Conservation (phyloP, 2,329 filamentous ascomycete genomes). For the Ophiostoma angusticollis region DNA sequence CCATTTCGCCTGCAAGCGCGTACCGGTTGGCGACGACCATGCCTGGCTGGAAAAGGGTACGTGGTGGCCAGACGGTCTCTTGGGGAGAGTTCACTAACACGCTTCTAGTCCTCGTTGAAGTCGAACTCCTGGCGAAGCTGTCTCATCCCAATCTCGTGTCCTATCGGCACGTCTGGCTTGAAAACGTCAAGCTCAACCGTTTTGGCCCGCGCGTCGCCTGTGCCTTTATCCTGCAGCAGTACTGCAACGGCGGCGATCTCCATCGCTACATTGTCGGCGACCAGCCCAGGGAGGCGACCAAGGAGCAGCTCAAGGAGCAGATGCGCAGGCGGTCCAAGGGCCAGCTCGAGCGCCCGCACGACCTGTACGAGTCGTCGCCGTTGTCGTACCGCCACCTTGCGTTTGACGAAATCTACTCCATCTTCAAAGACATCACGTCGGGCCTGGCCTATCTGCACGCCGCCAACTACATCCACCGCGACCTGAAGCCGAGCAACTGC, state of each 20-base stretch:
- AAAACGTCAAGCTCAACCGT: slow-evolving; percentile 68
- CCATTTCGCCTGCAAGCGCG: slow-evolving; percentile 90
- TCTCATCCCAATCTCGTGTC: slow-evolving; percentile 93
- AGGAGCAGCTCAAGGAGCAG: slow-evolving; percentile 79
- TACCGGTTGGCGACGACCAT: slow-evolving; percentile 90
- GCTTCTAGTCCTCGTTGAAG: slow-evolving; percentile 83
- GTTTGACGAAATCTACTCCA: slow-evolving; percentile 90
- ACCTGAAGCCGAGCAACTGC: slow-evolving; percentile 93
- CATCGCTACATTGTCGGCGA: slow-evolving; percentile 74
- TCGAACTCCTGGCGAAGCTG: slow-evolving; percentile 80
- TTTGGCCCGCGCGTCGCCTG: slow-evolving; percentile 90
- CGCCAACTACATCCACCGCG: slow-evolving; percentile 89
- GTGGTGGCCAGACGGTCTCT: too few species aligned
- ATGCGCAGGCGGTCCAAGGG: slow-evolving; percentile 73
- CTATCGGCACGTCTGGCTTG: slow-evolving; percentile 94
- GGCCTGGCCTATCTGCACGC: slow-evolving; percentile 81
- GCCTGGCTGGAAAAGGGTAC: slow-evolving; percentile 92
- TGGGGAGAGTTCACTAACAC: too few species aligned
- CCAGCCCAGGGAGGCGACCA: slow-evolving; percentile 49
- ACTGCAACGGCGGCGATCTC: slow-evolving; percentile 87
- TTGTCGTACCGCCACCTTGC: slow-evolving; percentile 29
- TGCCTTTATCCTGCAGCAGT: slow-evolving; percentile 94
- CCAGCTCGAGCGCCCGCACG: slow-evolving; percentile 48
- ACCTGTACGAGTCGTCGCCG: too few species aligned
- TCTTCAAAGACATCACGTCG: slow-evolving; percentile 90